Conservation (phyloP, 192 early-diverging fungal genomes). For the Geosiphon pyriformis region DNA sequence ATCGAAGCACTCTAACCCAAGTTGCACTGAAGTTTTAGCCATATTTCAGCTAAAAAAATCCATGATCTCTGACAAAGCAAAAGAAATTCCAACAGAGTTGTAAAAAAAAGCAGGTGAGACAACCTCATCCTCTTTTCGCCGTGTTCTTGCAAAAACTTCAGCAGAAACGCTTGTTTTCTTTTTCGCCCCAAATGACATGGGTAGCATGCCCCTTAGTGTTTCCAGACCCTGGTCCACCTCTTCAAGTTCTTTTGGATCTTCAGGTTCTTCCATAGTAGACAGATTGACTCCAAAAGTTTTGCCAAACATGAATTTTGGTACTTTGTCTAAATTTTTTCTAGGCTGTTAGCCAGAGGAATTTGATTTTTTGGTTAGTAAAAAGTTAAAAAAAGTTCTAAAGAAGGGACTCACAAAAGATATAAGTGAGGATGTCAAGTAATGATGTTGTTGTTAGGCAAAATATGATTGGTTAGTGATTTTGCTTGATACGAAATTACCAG, state of each 20-base stretch:
- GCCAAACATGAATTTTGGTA: not conserved
- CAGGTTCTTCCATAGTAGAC: not conserved
- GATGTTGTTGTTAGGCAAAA: too few species aligned
- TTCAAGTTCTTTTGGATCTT: constrained; percentile 18
- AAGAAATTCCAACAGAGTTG: not conserved
- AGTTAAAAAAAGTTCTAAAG: too few species aligned
- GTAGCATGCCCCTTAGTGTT: constrained; percentile 41
- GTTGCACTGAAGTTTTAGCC: not conserved
- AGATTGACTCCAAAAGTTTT: not conserved
- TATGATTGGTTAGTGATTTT: too few species aligned
- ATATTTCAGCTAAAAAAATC: not conserved
- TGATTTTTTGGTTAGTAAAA: too few species aligned
- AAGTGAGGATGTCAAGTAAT: too few species aligned
- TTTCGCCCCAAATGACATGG: constrained; percentile 49
- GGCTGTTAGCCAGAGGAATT: too few species aligned
- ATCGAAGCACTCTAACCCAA: not conserved
- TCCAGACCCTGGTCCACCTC: constrained; percentile 33
- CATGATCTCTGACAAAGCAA: not conserved
- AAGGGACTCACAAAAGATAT: too few species aligned
- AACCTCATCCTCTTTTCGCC: constrained; percentile 28
- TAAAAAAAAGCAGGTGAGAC: not conserved
- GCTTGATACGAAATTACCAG: too few species aligned
- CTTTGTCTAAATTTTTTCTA: not conserved
- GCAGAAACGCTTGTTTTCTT: constrained; percentile 24
- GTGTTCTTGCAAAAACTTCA: constrained; percentile 33